Conservation (phyloP, 495 filamentous ascomycete genomes). For the Zalerion maritima region DNA sequence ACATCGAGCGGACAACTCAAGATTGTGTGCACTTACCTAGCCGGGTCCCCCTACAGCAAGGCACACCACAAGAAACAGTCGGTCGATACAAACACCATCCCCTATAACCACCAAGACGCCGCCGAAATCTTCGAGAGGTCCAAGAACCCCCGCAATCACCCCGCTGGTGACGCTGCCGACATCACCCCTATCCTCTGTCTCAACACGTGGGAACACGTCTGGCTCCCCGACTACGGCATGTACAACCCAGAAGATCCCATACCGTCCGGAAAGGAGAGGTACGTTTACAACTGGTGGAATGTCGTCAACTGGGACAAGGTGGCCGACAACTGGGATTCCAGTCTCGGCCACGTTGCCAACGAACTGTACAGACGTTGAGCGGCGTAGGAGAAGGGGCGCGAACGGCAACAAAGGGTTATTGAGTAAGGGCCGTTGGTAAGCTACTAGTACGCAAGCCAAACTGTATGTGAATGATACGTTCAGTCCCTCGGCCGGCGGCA, state of each 20-base stretch:
- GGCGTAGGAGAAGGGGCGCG: no score
- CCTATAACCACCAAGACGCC: conserved; percentile 9
- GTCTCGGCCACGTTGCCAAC: no score
- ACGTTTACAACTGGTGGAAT: conserved; percentile 73
- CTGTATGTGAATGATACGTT: no score
- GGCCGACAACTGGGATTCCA: conserved; percentile 8
- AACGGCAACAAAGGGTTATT: no score
- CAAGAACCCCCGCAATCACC: conserved; percentile 10
- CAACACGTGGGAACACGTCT: conserved; percentile 94
- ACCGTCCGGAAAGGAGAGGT: conserved; percentile 53
- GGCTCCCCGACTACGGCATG: conserved; percentile 73
- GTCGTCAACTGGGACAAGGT: conserved; percentile 73
- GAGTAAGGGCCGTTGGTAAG: no score
- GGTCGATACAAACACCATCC: conserved; percentile 63
- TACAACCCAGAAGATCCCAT: conserved; percentile 9
- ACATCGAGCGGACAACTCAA: conserved; percentile 35
- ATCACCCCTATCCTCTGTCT: conserved; percentile 70
- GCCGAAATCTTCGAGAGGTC: conserved; percentile 20
- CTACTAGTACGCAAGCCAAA: no score
- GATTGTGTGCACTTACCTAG: conserved; percentile 80
- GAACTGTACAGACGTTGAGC: no score
- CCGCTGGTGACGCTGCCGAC: conserved; percentile 54
- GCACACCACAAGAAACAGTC: conserved; percentile 71
- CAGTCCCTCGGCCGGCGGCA: no score
- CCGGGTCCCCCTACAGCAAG: conserved; percentile 73